phyloP scores from a whole-genome alignment of 2,329 filamentous ascomycete species.

The Exophiala bonariae region DNA sequence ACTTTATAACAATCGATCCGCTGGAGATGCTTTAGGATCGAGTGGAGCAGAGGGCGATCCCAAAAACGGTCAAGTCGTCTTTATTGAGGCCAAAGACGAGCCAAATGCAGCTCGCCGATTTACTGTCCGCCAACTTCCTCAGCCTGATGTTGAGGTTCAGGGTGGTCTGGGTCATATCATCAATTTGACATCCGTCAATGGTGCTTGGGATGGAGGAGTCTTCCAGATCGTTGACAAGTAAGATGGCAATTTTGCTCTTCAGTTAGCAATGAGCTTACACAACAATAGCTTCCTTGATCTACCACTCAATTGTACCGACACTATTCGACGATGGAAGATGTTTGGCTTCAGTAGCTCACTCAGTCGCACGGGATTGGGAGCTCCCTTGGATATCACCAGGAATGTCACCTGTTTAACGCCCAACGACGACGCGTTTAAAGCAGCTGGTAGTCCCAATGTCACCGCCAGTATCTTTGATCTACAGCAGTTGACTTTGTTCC shows the following conservation, averaged over 20 bases:
- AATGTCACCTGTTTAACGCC: slow-evolving; percentile 15
- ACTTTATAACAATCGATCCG: slow-evolving; percentile 10
- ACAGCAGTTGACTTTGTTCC: slow-evolving; percentile 3
- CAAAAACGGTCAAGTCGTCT: slow-evolving; percentile 11
- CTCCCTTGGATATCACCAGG: slow-evolving; percentile 3
- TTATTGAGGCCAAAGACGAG: slow-evolving; percentile 7
- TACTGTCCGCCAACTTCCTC: slow-evolving; percentile 2
- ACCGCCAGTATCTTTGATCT: slow-evolving; percentile 10
- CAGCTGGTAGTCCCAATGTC: slow-evolving; percentile 9
- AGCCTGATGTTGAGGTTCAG: slow-evolving; percentile 4
- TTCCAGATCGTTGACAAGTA: slow-evolving; percentile 15
- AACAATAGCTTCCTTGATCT: slow-evolving; percentile 5
- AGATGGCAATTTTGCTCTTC: background rate
- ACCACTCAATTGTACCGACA: slow-evolving; percentile 11
- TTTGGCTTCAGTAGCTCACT: slow-evolving; percentile 5
- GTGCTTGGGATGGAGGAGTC: slow-evolving; percentile 8
- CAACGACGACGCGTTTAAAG: slow-evolving; percentile 6
- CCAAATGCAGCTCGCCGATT: slow-evolving; percentile 1
- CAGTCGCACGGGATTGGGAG: slow-evolving; percentile 4
- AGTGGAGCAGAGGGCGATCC: slow-evolving; percentile 9
- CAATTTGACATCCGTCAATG: slow-evolving; percentile 11
- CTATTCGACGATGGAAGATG: slow-evolving; percentile 13
- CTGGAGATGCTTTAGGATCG: slow-evolving; percentile 7
- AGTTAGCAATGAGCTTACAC: background rate
- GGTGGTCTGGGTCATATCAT: slow-evolving; percentile 14